Conservation (phyloP, 2,329 filamentous ascomycete species). For the Tolypocladium paradoxum region DNA sequence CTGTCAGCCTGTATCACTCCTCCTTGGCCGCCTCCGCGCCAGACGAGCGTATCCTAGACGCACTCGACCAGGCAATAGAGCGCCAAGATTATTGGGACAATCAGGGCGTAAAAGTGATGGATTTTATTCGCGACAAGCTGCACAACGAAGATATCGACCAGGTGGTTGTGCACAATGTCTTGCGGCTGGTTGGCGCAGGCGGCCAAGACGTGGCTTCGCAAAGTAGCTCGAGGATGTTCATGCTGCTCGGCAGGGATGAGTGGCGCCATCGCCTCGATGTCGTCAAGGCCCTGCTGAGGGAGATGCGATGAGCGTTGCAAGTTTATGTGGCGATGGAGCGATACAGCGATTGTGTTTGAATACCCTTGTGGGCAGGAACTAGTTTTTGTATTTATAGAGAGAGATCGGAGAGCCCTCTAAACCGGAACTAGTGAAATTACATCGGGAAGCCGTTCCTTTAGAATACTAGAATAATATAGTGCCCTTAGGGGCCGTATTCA, state of each 20-base stretch:
- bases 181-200: slow-evolving; percentile 22
- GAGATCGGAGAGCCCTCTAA: no score
- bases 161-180: slow-evolving; percentile 13
- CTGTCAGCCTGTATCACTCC: slow-evolving; percentile 14
- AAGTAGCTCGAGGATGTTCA: slow-evolving; percentile 18
- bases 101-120: slow-evolving; percentile 8
- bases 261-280: slow-evolving; percentile 16
- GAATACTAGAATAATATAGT: no score
- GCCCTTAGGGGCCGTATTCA: no score
- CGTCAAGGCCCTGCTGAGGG: slow-evolving; percentile 10
- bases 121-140: slow-evolving; percentile 6
- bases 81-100: slow-evolving; percentile 5
- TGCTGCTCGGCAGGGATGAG: slow-evolving; percentile 24
- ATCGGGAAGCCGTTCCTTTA: no score
- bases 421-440: no score
- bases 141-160: slow-evolving; percentile 7
- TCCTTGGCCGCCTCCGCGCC: slow-evolving; percentile 11
- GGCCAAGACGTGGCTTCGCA: slow-evolving; percentile 16
- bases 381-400: no score
- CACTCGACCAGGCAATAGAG: slow-evolving; percentile 14
- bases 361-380: no score
- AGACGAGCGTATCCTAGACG: slow-evolving; percentile 10
- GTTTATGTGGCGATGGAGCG: not conserved
- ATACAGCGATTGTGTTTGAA: not conserved
- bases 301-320: not conserved